Evolutionary conservation across 2,329 filamentous ascomycete genomes (phyloP).

Genomic region (Clonostachys byssicola): DNA sequence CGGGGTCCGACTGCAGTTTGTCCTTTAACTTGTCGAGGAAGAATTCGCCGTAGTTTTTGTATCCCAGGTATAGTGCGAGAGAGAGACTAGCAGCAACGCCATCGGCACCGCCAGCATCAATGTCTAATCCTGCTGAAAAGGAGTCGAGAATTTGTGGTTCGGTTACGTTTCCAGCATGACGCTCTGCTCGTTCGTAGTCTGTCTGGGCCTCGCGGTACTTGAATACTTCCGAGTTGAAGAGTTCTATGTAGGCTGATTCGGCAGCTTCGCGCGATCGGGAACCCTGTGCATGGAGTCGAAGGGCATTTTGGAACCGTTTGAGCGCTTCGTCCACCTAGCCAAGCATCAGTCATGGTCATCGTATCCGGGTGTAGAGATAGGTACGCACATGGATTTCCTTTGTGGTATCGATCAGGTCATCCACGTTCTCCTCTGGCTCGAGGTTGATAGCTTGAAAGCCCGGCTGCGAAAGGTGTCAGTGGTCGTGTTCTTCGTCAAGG

Average conservation of each 20-base stretch:
- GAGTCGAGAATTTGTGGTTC: slow-evolving; percentile 38
- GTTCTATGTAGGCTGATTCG: slow-evolving; percentile 71
- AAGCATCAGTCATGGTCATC: not conserved
- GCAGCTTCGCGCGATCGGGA: slow-evolving; percentile 72
- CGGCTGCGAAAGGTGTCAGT: slow-evolving; percentile 30
- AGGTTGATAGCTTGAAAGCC: slow-evolving; percentile 88
- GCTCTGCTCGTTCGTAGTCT: slow-evolving; percentile 72
- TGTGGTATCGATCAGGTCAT: slow-evolving; percentile 91
- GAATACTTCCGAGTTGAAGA: slow-evolving; percentile 93
- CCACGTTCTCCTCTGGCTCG: slow-evolving; percentile 84
- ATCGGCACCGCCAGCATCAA: slow-evolving; percentile 61
- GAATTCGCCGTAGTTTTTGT: slow-evolving; percentile 95
- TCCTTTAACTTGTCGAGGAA: slow-evolving; percentile 60
- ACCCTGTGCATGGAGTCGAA: slow-evolving; percentile 89
- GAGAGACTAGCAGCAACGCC: slow-evolving; percentile 76
- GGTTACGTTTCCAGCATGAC: slow-evolving; percentile 38
- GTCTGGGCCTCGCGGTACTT: slow-evolving; percentile 82
- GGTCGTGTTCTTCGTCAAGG: slow-evolving; percentile 1
- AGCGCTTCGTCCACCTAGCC: slow-evolving; percentile 84
- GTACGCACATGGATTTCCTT: slow-evolving; percentile 75
- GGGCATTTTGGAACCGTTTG: slow-evolving; percentile 86
- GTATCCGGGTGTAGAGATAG: not conserved
- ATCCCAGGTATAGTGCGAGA: slow-evolving; percentile 86
- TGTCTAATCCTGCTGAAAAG: slow-evolving; percentile 46
- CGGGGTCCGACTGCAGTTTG: slow-evolving; percentile 40